Conservation (phyloP, 345 rosid genomes). For the Ailanthus altissimus region DNA sequence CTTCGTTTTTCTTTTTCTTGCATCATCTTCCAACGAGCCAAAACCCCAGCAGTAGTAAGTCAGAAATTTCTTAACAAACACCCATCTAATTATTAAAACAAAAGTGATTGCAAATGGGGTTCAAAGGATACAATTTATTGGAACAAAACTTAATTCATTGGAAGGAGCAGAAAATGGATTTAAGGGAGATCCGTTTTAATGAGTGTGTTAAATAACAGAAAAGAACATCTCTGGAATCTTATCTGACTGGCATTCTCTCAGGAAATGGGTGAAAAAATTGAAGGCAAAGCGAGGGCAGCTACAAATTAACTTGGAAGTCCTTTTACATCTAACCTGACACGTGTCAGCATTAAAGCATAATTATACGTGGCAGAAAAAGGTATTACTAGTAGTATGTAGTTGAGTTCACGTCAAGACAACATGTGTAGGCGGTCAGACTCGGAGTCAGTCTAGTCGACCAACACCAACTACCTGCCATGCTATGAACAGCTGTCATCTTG, state of each 20-base stretch:
- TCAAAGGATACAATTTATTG: too few relatives aligned
- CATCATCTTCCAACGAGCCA: neutral
- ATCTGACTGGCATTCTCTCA: neutral
- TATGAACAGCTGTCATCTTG: conserved; percentile 5
- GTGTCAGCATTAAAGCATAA: neutral
- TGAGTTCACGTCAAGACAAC: conserved; percentile 20
- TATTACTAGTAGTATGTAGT: neutral
- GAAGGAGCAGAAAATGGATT: neutral
- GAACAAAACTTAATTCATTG: too few relatives aligned
- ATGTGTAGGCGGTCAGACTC: neutral
- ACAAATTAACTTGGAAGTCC: neutral
- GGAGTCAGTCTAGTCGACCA: neutral
- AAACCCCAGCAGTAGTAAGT: too few relatives aligned
- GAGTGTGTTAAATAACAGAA: neutral
- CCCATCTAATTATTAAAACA: too few relatives aligned
- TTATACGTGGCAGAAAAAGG: neutral
- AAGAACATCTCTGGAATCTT: conserved; percentile 3
- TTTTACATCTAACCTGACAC: conserved; percentile 5
- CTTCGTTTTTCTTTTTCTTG: neutral
- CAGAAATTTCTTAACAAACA: too few relatives aligned
- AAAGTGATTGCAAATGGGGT: too few relatives aligned
- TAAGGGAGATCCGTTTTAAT: neutral
- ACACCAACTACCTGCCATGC: too few relatives aligned
- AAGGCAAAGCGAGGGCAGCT: conserved; percentile 12
- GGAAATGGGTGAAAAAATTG: conserved; percentile 33